Evolutionary conservation across 148 eudicot species (phyloP).

Genomic region (Pharnaceum exiguum): DNA sequence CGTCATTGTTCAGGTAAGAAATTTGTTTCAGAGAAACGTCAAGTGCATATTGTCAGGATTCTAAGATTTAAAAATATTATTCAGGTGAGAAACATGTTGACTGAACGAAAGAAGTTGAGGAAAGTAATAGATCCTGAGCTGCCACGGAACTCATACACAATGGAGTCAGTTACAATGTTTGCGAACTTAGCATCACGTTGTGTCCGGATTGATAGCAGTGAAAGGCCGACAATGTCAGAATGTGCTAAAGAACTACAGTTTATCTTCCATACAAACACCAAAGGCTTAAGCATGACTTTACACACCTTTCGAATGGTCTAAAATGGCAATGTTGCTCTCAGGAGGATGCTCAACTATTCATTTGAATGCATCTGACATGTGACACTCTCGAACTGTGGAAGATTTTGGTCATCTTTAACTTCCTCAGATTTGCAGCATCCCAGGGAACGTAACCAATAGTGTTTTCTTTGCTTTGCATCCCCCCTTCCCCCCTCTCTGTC

Average conservation of each 20-base stretch:
- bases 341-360: not conserved
- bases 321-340: slow-evolving; percentile 8
- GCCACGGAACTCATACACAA: slow-evolving; percentile 69
- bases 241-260: slow-evolving; percentile 81
- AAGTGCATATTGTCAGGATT: not conserved
- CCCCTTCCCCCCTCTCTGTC: slow-evolving; percentile 7
- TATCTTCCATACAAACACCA: slow-evolving; percentile 58
- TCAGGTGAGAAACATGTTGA: slow-evolving; percentile 74
- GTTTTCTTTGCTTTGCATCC: not conserved
- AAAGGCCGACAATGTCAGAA: slow-evolving; percentile 80
- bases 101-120: slow-evolving; percentile 65
- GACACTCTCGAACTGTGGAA: not conserved
- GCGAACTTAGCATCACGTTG: slow-evolving; percentile 92
- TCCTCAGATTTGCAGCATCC: not conserved
- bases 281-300: slow-evolving; percentile 79
- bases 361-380: slow-evolving; percentile 1
- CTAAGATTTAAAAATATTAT: slow-evolving; percentile 3
- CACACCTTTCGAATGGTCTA: slow-evolving; percentile 69
- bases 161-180: slow-evolving; percentile 78
- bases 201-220: slow-evolving; percentile 64
- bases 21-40: not conserved
- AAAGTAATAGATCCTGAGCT: slow-evolving; percentile 81
- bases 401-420: not conserved
- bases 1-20: slow-evolving; percentile 70
- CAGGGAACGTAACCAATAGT: not conserved